Conservation (phyloP, 805 yeast genomes). For the Yarrowia porcina region DNA sequence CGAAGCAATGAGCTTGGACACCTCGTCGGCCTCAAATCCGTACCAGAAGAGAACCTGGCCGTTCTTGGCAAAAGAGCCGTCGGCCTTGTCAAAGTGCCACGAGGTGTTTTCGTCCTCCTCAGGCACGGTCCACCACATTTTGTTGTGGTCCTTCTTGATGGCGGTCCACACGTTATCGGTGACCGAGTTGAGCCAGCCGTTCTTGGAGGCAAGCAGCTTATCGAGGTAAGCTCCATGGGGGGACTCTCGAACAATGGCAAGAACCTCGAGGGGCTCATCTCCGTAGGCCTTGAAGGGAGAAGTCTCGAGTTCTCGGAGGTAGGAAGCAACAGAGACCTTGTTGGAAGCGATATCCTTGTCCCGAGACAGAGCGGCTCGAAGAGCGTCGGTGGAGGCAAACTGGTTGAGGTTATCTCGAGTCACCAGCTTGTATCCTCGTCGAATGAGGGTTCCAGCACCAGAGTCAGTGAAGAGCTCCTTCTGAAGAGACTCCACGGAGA, state of each 20-base stretch:
- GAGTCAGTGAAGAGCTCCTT: conserved; percentile 97
- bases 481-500: conserved; percentile 90
- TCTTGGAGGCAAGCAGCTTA: conserved; percentile 79
- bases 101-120: conserved; percentile 88
- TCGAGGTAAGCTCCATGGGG: conserved; percentile 56
- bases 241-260: conserved; percentile 72
- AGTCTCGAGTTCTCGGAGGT: conserved; percentile 66
- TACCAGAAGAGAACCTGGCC: conserved; percentile 95
- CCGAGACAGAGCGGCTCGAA: conserved; percentile 71
- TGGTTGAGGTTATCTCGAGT: conserved; percentile 62
- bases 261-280: conserved; percentile 92
- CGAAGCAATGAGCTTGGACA: conserved; percentile 58
- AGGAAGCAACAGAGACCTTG: conserved; percentile 71
- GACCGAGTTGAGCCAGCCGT: conserved; percentile 97
- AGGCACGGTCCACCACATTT: conserved; percentile 82
- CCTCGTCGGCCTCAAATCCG: conserved; percentile 68
- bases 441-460: conserved; percentile 97
- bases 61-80: conserved; percentile 86
- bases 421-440: conserved; percentile 90
- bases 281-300: conserved; percentile 73
- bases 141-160: conserved; percentile 65
- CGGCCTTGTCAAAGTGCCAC: conserved; percentile 90
- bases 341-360: conserved; percentile 74
- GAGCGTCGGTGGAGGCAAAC: conserved; percentile 55
- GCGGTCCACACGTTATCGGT: conserved; percentile 90